Evolutionary conservation across 129 eudicot species (phyloP).

Genomic region (Oenanthe sinensis): DNA sequence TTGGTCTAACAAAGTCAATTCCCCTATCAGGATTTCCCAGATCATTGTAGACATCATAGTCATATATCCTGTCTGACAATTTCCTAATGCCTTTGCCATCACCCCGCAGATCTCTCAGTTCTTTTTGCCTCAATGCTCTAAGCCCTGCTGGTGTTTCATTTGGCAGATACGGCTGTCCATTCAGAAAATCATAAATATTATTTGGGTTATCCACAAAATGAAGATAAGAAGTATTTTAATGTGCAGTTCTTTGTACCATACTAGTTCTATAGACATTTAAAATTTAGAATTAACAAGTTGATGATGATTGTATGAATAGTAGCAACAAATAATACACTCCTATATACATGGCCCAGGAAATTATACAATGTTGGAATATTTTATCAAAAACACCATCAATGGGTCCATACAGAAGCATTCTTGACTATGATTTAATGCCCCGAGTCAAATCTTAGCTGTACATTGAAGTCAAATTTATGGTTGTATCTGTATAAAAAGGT

Average conservation of each 20-base stretch:
- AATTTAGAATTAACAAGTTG: background rate
- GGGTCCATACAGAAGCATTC: background rate
- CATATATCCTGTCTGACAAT: conserved; percentile 65
- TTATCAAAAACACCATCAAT: background rate
- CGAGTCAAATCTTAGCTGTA: background rate
- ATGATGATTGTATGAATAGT: background rate
- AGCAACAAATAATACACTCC: background rate
- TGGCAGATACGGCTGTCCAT: conserved; percentile 85
- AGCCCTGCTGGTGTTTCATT: conserved; percentile 81
- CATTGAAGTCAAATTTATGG: background rate
- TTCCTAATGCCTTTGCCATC: conserved; percentile 76
- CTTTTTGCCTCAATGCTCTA: conserved; percentile 67
- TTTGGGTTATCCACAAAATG: background rate
- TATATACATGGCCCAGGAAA: background rate
- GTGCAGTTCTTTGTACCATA: conserved; percentile 2
- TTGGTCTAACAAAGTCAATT: conserved; percentile 55
- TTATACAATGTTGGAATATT: background rate
- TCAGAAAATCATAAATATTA: background rate
- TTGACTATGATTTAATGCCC: background rate
- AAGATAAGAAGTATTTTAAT: background rate
- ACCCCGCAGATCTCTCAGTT: conserved; percentile 73
- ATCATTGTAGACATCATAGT: conserved; percentile 80
- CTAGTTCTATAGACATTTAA: background rate
- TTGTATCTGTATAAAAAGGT: background rate
- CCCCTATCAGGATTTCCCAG: conserved; percentile 91